phyloP scores from a whole-genome alignment of 306 rosid genomes.

The Quercus aquifolioides region DNA sequence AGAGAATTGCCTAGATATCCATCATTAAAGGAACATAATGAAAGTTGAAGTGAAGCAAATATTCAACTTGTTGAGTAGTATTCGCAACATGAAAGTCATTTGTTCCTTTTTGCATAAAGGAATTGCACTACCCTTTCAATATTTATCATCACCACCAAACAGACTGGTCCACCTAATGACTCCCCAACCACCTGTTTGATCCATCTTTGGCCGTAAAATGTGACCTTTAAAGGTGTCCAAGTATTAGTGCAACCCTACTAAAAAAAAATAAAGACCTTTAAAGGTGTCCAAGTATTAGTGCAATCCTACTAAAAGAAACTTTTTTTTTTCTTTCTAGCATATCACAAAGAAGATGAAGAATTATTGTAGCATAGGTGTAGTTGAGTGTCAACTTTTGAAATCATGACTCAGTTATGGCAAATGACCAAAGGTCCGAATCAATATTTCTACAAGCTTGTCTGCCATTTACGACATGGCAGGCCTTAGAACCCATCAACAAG shows the following conservation, averaged over 20 bases:
- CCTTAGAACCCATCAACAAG: neutral
- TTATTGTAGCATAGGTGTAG: neutral
- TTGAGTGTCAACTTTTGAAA: neutral
- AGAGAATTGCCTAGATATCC: too few relatives aligned
- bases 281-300: neutral
- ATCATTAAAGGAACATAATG: too few relatives aligned
- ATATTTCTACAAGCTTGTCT: neutral
- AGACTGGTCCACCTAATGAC: neutral
- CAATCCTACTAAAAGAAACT: neutral
- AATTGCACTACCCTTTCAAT: neutral
- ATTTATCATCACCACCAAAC: neutral
- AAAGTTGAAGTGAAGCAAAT: too few relatives aligned
- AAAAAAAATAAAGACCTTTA: neutral
- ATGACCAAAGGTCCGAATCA: neutral
- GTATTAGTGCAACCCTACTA: neutral
- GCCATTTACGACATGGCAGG: neutral
- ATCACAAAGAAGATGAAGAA: neutral
- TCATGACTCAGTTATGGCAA: neutral
- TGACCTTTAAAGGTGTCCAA: neutral
- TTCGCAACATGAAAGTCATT: too few relatives aligned
- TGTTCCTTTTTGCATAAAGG: neutral
- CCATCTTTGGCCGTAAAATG: neutral
- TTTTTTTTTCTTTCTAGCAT: neutral
- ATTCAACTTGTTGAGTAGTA: too few relatives aligned
- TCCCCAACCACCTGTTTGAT: neutral